Percentiles rank a stretch among this genome's conserved stretches.
These are phyloP conservation scores for Eragrostis curvula DNA, from an alignment of 176 grass and related monocot species.

Conservation along the genomic window DNA sequence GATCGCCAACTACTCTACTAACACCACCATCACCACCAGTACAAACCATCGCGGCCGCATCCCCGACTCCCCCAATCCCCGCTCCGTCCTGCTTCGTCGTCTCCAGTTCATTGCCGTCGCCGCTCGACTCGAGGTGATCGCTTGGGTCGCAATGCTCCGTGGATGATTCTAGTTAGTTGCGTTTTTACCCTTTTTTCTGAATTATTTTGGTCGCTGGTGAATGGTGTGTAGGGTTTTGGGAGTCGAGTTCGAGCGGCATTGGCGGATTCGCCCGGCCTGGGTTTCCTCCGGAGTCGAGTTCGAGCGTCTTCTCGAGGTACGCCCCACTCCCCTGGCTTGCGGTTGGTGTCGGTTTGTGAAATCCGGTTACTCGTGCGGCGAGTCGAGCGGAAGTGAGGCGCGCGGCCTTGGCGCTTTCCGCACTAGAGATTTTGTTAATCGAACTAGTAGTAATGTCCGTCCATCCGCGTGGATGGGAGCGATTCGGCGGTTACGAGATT, in stretches of 20 bases:
- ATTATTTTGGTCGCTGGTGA: neutral
- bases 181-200: neutral
- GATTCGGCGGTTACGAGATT: neutral
- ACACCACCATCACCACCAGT: constrained; percentile 10
- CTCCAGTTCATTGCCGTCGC: neutral
- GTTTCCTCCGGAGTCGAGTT: neutral
- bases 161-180: neutral
- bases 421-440: neutral
- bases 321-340: neutral
- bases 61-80: neutral
- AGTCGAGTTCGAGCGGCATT: constrained; percentile 19
- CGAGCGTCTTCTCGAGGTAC: neutral
- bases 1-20: constrained; percentile 34
- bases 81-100: neutral
- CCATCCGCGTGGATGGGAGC: neutral
- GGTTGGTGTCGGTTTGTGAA: neutral
- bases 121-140: constrained; percentile 4
- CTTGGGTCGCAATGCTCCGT: neutral
- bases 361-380: neutral
- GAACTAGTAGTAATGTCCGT: neutral
- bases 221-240: constrained; percentile 26
- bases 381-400: neutral
- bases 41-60: neutral
- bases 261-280: neutral
- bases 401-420: neutral